These are phyloP conservation scores for Schizophyllum commune DNA, from an alignment of 1,284 basidiomycete genomes.

Conservation along the genomic window DNA sequence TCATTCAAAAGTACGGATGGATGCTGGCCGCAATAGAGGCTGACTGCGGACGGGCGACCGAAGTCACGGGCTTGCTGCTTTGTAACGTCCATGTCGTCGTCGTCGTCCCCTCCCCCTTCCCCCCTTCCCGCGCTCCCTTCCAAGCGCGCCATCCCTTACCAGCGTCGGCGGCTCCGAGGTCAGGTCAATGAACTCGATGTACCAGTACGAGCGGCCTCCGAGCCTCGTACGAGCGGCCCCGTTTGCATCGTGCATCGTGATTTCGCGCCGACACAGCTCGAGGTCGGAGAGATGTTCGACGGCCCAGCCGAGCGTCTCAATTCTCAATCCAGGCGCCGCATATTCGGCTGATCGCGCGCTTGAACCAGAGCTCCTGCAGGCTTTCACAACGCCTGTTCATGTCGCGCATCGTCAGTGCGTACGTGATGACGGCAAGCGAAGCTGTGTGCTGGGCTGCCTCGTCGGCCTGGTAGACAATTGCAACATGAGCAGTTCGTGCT, in stretches of 20 bases:
- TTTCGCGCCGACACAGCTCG: not conserved
- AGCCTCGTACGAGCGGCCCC: too few species aligned
- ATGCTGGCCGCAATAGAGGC: too few species aligned
- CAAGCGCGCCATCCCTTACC: constrained; percentile 17
- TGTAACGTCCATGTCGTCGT: too few species aligned
- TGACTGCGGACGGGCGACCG: too few species aligned
- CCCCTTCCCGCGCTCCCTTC: not conserved
- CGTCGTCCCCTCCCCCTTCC: too few species aligned
- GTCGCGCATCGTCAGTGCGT: constrained; percentile 46
- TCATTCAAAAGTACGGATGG: not conserved
- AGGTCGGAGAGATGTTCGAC: constrained; percentile 23
- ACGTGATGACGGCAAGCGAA: constrained; percentile 40
- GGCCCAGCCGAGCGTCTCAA: constrained; percentile 34
- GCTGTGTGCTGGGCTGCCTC: constrained; percentile 32
- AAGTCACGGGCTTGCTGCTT: too few species aligned
- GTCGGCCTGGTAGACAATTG: constrained; percentile 45
- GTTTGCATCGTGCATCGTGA: constrained; percentile 9
- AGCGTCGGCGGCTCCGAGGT: constrained; percentile 17
- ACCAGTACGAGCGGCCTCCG: constrained; percentile 30
- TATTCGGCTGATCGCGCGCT: constrained; percentile 27
- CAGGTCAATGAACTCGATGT: constrained; percentile 32
- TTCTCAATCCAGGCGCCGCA: constrained; percentile 65
- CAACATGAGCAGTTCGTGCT: constrained; percentile 45
- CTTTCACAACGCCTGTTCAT: constrained; percentile 42
- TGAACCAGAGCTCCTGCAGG: constrained; percentile 65